Conservation (phyloP, 495 filamentous ascomycete species). For the Jackrogersella multiformis region DNA sequence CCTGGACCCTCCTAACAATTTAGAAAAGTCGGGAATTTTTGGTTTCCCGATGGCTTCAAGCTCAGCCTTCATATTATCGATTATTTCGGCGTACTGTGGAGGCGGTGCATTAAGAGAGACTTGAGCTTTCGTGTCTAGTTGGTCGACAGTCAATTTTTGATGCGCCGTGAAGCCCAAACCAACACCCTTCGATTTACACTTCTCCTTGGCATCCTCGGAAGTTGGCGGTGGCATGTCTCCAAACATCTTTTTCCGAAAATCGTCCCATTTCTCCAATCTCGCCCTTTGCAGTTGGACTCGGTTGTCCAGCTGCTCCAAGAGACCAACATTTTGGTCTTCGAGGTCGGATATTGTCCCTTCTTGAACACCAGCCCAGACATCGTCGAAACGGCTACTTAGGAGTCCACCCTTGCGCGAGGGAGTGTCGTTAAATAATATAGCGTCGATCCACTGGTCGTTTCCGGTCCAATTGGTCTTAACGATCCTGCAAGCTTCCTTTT, state of each 20-base stretch:
- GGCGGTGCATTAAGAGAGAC: slow-evolving; percentile 28
- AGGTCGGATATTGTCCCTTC: slow-evolving; percentile 62
- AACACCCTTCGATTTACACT: slow-evolving; percentile 49
- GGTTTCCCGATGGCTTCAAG: slow-evolving; percentile 44
- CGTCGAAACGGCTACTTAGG: slow-evolving; percentile 69
- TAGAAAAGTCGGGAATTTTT: slow-evolving; percentile 42
- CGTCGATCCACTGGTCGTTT: slow-evolving; percentile 71
- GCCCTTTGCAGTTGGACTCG: slow-evolving; percentile 68
- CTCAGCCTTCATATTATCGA: slow-evolving; percentile 53
- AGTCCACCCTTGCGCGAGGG: slow-evolving; percentile 67
- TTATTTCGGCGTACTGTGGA: slow-evolving; percentile 56
- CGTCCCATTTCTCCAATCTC: slow-evolving; percentile 75
- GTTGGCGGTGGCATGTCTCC: slow-evolving; percentile 43
- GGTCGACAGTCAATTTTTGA: slow-evolving; percentile 47
- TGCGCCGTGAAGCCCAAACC: slow-evolving; percentile 62
- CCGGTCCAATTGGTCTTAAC: slow-evolving; percentile 80
- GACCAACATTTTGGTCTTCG: slow-evolving; percentile 53
- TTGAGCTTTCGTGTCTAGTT: slow-evolving; percentile 24
- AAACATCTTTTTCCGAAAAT: slow-evolving; percentile 66
- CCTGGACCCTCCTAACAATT: slow-evolving; percentile 11
- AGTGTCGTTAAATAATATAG: slow-evolving; percentile 71
- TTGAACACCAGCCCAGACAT: slow-evolving; percentile 71
- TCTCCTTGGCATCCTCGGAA: slow-evolving; percentile 27
- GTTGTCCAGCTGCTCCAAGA: slow-evolving; percentile 69
- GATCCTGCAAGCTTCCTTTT: slow-evolving; percentile 57